phyloP scores from a whole-genome alignment of 1,139 yeast genomes.

The Pichiaceae sp. region DNA sequence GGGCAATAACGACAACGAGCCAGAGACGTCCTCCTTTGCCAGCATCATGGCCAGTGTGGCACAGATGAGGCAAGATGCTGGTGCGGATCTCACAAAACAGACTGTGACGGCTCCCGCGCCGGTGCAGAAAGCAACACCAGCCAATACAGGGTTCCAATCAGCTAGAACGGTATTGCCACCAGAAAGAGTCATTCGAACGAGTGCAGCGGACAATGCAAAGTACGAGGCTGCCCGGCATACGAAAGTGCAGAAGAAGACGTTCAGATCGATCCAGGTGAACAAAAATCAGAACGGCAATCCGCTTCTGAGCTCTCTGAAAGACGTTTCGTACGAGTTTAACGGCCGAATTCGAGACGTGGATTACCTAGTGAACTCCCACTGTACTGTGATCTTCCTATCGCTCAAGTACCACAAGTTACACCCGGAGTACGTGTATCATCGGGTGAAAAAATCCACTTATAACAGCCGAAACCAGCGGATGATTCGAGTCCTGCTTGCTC shows the following conservation, averaged over 20 bases:
- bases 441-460: conserved; percentile 44
- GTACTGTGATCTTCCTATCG: conserved; percentile 67
- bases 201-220: conserved; percentile 1
- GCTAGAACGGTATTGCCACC: not conserved
- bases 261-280: conserved; percentile 31
- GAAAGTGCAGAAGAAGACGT: conserved; percentile 16
- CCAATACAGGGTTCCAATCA: not conserved
- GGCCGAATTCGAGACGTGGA: conserved; percentile 45
- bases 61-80: conserved; percentile 30
- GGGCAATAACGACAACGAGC: conserved; percentile 14
- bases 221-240: conserved; percentile 11
- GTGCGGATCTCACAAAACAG: conserved; percentile 3
- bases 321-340: conserved; percentile 42
- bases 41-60: conserved; percentile 57
- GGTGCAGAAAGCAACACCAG: not conserved
- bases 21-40: conserved; percentile 54
- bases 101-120: not conserved
- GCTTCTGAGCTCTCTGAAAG: conserved; percentile 36
- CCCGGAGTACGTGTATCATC: conserved; percentile 75
- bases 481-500: conserved; percentile 57
- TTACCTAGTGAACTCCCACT: conserved; percentile 55
- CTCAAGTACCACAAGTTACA: conserved; percentile 78
- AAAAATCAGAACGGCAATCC: conserved; percentile 57
- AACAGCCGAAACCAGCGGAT: conserved; percentile 20
- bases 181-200: not conserved